Evolutionary conservation across 805 yeast genomes (phyloP).

Genomic region (Alloascoidea africana): DNA sequence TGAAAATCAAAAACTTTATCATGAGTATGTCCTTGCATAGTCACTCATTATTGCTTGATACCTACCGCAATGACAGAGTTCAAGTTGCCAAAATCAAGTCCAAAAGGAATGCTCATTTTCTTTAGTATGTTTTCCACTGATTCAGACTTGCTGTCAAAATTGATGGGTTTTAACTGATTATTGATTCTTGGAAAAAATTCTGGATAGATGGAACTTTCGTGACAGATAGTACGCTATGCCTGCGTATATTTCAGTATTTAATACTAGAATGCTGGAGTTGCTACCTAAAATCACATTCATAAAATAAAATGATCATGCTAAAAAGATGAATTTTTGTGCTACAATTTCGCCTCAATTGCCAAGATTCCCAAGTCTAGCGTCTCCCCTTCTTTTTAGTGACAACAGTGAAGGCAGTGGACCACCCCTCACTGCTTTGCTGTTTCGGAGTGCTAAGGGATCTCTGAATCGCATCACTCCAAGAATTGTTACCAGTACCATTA

Average conservation of each 20-base stretch:
- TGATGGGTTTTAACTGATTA: slow-evolving; percentile 2
- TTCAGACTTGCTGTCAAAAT: background rate
- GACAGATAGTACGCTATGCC: too few species aligned
- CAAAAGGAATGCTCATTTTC: slow-evolving; percentile 83
- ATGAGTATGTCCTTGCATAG: too few species aligned
- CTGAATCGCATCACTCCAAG: slow-evolving; percentile 63
- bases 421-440: slow-evolving; percentile 27
- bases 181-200: slow-evolving; percentile 3
- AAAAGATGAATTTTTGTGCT: too few species aligned
- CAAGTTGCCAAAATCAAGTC: slow-evolving; percentile 95
- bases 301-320: too few species aligned
- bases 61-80: slow-evolving; percentile 73
- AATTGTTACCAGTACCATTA: too few species aligned
- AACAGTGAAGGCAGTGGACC: slow-evolving; percentile 29
- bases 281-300: too few species aligned
- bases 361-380: background rate
- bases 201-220: too few species aligned
- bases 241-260: too few species aligned
- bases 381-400: slow-evolving; percentile 5
- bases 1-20: too few species aligned
- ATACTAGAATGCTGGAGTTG: too few species aligned
- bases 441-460: slow-evolving; percentile 18
- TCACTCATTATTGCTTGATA: background rate
- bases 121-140: too few species aligned
- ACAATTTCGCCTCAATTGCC: too few species aligned